Evolutionary conservation across 148 eudicot genomes (phyloP), one percentile per base, ranked within the genome.

Genomic region (Persicaria tinctoria): DNA sequence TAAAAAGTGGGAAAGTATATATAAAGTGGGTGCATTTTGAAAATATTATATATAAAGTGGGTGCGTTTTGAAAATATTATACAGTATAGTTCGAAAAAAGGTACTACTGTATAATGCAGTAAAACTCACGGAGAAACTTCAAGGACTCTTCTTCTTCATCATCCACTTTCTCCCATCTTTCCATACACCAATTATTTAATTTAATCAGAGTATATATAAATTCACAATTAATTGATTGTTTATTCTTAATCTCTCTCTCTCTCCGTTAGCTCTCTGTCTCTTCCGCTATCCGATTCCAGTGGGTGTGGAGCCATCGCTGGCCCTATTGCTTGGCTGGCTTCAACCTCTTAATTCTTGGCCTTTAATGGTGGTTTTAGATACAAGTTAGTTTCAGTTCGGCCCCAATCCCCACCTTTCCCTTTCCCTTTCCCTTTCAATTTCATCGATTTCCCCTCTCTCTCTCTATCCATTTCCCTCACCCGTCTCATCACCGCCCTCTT

Each of bases 281-380:
- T 41, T 41, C 70, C 70, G 13, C 70, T 44, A 66, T 66, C 70
- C 41, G 47, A 17, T 66, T 66, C 6, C 45, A 38, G 55, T 60
- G 38, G 3, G 32, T 60, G 66, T 63, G 68, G 70, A 44, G 70
- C 48, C 70, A 63, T 41, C 70, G 5, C 12, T 66, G 70, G 70
- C 70, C 70, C 70, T 41, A 23, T 66, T 66, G 70, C 70, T 66
- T 66, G n/a, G 70, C 48, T 66, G 70, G 9, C 70, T 66, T 44
- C 70, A 66, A 66, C 47, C 70, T 66, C 70, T 44, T 14, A 66
- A 66, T 66, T 66, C 70, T 66, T 66, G 70, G 70, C 70, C 70
- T 66, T 66, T 66, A 66, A 66, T 66, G 70, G 70, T 47, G 44
- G 70, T 14, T 44, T 32, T 32, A 32, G 41, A 32, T 66, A 32